Evolutionary conservation across 371 early-diverging fungal genomes (phyloP).

Genomic region (Smittium culicis): DNA sequence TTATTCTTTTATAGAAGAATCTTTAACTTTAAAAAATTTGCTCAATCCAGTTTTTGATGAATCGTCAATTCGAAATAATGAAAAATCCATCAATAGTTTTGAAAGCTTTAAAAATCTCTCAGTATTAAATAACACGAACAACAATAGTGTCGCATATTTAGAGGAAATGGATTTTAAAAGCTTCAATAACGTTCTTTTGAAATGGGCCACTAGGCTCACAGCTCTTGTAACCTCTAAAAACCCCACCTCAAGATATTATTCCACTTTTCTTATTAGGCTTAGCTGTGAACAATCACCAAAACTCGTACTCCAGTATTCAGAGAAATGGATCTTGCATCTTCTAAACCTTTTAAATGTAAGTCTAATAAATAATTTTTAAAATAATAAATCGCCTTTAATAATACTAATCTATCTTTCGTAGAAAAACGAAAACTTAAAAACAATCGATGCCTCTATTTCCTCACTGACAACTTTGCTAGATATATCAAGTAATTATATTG

Average conservation of each 20-base stretch:
- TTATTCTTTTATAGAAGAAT: neutral
- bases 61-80: neutral
- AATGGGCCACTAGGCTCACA: neutral
- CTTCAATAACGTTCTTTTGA: neutral
- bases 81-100: neutral
- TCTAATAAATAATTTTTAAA: neutral
- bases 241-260: neutral
- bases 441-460: neutral
- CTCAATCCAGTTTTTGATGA: neutral
- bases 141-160: neutral
- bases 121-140: too few species aligned
- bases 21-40: neutral
- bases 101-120: neutral
- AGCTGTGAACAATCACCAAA: neutral
- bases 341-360: neutral
- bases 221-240: constrained; percentile 1
- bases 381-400: neutral
- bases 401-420: too few species aligned
- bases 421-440: neutral
- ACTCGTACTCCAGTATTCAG: neutral
- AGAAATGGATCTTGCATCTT: constrained; percentile 8
- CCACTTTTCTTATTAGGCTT: constrained; percentile 1
- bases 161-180: neutral
- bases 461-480: neutral
- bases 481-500: neutral